phyloP scores from a whole-genome alignment of 768 basidiomycete genomes.

The Flagelloscypha sp. region DNA sequence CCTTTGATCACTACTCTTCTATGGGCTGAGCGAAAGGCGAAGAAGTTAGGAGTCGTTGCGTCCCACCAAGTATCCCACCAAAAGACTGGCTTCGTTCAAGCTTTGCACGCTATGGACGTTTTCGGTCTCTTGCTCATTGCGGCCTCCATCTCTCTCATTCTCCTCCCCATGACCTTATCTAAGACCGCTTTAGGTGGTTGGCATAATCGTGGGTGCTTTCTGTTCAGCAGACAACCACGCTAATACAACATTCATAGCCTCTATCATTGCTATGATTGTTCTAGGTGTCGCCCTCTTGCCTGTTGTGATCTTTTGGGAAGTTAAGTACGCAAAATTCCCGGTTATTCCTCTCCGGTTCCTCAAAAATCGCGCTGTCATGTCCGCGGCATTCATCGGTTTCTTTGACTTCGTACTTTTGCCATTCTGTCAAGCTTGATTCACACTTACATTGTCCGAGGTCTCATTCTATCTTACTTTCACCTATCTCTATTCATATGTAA shows the following conservation, averaged over 20 bases:
- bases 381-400: conserved; percentile 53
- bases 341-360: conserved; percentile 56
- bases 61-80: neutral
- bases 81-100: conserved; percentile 10
- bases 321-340: conserved; percentile 45
- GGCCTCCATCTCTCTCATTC: conserved; percentile 38
- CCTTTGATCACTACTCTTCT: conserved; percentile 48
- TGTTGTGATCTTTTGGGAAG: conserved; percentile 37
- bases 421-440: conserved; percentile 3
- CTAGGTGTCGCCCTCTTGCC: conserved; percentile 37
- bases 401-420: conserved; percentile 38
- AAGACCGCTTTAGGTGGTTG: conserved; percentile 30
- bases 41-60: conserved; percentile 24
- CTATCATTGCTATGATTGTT: conserved; percentile 44
- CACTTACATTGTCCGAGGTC: conserved; percentile 25
- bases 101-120: conserved; percentile 33
- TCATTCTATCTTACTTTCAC: conserved; percentile 64
- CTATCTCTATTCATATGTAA: conserved; percentile 65
- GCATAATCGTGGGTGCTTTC: conserved; percentile 35
- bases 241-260: conserved; percentile 24
- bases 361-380: conserved; percentile 48
- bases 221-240: neutral
- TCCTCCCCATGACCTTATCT: conserved; percentile 47
- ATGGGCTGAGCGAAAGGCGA: conserved; percentile 46
- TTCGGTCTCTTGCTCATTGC: conserved; percentile 46